Percentiles rank a stretch among this genome's conserved stretches.
Conservation (phyloP, 345 rosid species). For the Firmiana major region DNA sequence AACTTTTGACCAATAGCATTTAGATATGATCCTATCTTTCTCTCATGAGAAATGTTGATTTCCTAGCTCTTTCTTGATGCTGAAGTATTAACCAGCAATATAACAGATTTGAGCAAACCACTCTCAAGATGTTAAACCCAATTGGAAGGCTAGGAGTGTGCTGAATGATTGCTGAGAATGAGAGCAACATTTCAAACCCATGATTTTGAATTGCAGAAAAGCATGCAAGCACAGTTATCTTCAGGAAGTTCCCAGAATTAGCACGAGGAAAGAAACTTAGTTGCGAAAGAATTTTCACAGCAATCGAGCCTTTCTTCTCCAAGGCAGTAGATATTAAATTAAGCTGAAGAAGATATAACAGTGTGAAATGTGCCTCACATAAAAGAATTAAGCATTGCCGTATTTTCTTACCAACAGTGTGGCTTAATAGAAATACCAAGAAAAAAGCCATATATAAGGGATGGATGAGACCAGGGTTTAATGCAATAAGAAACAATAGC, state of each 20-base stretch:
- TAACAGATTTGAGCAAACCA: slow-evolving; percentile 93
- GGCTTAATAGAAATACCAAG: too few species aligned
- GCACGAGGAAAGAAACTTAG: slow-evolving; percentile 29
- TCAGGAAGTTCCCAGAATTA: slow-evolving; percentile 73
- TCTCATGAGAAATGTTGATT: slow-evolving; percentile 62
- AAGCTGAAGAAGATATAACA: too few species aligned
- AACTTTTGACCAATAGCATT: slow-evolving; percentile 77
- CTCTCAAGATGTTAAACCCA: slow-evolving; percentile 93
- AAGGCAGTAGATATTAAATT: too few species aligned
- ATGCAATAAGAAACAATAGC: slow-evolving; percentile 10
- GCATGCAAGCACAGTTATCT: slow-evolving; percentile 89
- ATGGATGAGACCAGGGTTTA: slow-evolving; percentile 14
- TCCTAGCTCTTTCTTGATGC: slow-evolving; percentile 33
- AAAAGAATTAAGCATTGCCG: too few species aligned
- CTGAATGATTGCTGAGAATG: slow-evolving; percentile 83
- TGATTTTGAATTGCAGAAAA: slow-evolving; percentile 91
- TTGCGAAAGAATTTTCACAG: slow-evolving; percentile 9
- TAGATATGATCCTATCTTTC: slow-evolving; percentile 80
- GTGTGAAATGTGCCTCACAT: too few species aligned
- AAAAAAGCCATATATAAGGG: too few species aligned
- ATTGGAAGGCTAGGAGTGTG: slow-evolving; percentile 81
- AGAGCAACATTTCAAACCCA: slow-evolving; percentile 84
- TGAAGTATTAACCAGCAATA: slow-evolving; percentile 74
- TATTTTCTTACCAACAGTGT: too few species aligned
- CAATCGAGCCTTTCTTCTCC: slow-evolving; percentile 8